A percentile compares a stretch with the other conserved stretches of the same genome.
phyloP scores from a whole-genome alignment of 1,139 yeast genomes.

The Candida gigantensis region DNA sequence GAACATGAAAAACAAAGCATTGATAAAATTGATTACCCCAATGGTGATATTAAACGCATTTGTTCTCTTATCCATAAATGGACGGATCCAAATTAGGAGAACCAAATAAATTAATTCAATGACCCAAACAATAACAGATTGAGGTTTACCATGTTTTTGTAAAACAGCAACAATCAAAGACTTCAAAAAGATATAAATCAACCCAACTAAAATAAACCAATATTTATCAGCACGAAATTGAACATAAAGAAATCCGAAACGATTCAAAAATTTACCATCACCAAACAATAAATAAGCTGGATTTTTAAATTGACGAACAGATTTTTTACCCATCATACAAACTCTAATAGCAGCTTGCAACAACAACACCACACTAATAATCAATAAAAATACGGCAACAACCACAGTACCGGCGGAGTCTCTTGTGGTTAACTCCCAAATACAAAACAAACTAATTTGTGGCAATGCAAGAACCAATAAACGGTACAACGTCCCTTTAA shows the following conservation, averaged over 20 bases:
- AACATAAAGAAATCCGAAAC: slow-evolving; percentile 90
- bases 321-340: slow-evolving; percentile 66
- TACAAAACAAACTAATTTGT: slow-evolving; percentile 75
- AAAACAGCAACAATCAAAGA: slow-evolving; percentile 85
- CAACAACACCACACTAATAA: slow-evolving; percentile 58
- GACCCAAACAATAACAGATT: slow-evolving; percentile 73
- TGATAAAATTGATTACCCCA: slow-evolving; percentile 74
- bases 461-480: slow-evolving; percentile 81
- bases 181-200: slow-evolving; percentile 68
- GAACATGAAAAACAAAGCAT: slow-evolving; percentile 83
- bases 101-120: slow-evolving; percentile 72
- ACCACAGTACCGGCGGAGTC: slow-evolving; percentile 86
- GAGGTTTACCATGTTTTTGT: slow-evolving; percentile 77
- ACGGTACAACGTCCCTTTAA: slow-evolving; percentile 88
- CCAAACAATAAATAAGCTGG: slow-evolving; percentile 93
- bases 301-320: slow-evolving; percentile 73
- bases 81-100: slow-evolving; percentile 68
- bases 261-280: slow-evolving; percentile 75
- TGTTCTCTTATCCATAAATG: slow-evolving; percentile 93
- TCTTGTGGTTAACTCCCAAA: slow-evolving; percentile 84
- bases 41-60: slow-evolving; percentile 88
- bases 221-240: slow-evolving; percentile 88
- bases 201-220: slow-evolving; percentile 71
- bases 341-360: slow-evolving; percentile 77
- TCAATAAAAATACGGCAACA: slow-evolving; percentile 69